These are phyloP conservation scores for Cryphonectria japonica DNA, from an alignment of 2,329 filamentous ascomycete genomes.

Conservation along the genomic window DNA sequence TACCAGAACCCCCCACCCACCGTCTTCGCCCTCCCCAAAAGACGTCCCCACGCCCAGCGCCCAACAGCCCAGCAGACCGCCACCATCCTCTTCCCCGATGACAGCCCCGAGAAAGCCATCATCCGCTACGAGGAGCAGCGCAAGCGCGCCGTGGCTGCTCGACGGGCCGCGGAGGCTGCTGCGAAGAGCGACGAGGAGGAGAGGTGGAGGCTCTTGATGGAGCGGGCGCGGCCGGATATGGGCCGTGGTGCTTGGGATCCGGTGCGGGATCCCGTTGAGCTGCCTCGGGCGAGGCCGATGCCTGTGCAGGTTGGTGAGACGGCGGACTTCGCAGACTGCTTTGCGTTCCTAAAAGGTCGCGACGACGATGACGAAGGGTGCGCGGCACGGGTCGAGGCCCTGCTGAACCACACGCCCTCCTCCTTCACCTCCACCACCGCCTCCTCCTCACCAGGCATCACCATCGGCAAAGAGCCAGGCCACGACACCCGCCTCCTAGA, in stretches of 20 bases:
- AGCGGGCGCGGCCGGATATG: not conserved
- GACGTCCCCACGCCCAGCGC: slow-evolving; percentile 14
- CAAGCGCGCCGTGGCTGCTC: slow-evolving; percentile 5
- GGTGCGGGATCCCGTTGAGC: not conserved
- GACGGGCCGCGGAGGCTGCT: not conserved
- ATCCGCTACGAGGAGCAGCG: slow-evolving; percentile 13
- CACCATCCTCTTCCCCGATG: slow-evolving; percentile 3
- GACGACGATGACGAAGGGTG: not conserved
- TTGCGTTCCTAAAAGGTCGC: not conserved
- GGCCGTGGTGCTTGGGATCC: not conserved
- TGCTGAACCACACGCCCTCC: not conserved
- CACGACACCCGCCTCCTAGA: slow-evolving; percentile 42
- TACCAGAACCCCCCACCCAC: not conserved
- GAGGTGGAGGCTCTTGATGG: not conserved
- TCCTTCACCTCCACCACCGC: not conserved
- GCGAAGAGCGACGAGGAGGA: not conserved
- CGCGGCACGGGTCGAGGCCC: not conserved
- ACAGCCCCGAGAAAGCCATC: slow-evolving; percentile 13
- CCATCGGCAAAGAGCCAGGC: slow-evolving; percentile 40
- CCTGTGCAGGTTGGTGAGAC: not conserved
- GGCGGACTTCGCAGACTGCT: slow-evolving; percentile 14
- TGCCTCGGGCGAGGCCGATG: slow-evolving; percentile 3
- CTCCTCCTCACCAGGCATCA: not conserved
- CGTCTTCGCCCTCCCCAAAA: slow-evolving; percentile 1
- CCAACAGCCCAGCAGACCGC: not conserved